Evolutionary conservation across 2,329 filamentous ascomycete species (phyloP).

Genomic region (Diaporthe sp.): DNA sequence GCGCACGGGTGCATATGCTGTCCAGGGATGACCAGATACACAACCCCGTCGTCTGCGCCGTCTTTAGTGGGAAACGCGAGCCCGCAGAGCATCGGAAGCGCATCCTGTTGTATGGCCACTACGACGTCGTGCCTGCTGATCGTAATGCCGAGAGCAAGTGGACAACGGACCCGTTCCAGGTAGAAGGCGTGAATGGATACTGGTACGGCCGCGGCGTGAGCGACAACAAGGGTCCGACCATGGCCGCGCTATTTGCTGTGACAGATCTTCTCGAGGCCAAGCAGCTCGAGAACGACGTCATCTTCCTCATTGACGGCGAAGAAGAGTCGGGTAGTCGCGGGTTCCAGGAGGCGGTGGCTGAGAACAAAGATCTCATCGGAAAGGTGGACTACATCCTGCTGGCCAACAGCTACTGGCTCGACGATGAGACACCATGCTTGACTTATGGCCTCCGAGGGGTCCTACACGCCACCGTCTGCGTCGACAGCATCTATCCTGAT

Average conservation of each 20-base stretch:
- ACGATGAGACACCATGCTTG: slow-evolving; percentile 94
- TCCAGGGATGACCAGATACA: slow-evolving; percentile 79
- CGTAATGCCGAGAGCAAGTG: slow-evolving; percentile 82
- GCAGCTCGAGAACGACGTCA: slow-evolving; percentile 85
- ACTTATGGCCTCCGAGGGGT: slow-evolving; percentile 96
- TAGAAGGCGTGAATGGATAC: slow-evolving; percentile 91
- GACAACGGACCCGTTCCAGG: slow-evolving; percentile 89
- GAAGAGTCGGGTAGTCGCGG: slow-evolving; percentile 95
- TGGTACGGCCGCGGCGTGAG: slow-evolving; percentile 96
- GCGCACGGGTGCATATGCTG: slow-evolving; percentile 91
- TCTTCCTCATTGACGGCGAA: slow-evolving; percentile 96
- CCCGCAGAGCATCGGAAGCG: slow-evolving; percentile 80
- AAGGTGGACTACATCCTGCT: slow-evolving; percentile 94
- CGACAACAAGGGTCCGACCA: slow-evolving; percentile 96
- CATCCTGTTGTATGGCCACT: slow-evolving; percentile 97
- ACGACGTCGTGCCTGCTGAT: slow-evolving; percentile 95
- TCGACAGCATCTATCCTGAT: slow-evolving; percentile 89
- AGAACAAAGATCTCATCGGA: slow-evolving; percentile 88
- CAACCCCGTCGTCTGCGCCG: slow-evolving; percentile 94
- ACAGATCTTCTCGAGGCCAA: slow-evolving; percentile 91
- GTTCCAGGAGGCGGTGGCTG: slow-evolving; percentile 85
- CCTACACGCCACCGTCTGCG: slow-evolving; percentile 90
- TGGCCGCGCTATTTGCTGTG: slow-evolving; percentile 94
- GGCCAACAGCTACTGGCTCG: slow-evolving; percentile 98
- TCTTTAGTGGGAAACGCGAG: slow-evolving; percentile 83